Evolutionary conservation across 371 early-diverging fungal genomes (phyloP), one percentile per base, ranked within the genome.

Genomic region (Circinella minor): DNA sequence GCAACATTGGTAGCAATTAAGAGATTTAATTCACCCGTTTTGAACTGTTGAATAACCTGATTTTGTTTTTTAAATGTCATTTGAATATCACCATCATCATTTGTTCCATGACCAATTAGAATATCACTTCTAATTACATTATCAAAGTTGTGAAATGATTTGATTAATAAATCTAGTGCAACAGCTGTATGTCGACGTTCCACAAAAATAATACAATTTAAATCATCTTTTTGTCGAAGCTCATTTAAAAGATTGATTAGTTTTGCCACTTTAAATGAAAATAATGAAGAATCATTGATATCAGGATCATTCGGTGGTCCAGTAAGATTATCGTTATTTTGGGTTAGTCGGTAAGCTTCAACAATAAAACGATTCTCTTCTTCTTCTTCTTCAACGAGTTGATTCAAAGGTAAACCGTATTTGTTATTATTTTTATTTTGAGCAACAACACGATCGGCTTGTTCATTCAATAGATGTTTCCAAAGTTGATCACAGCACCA

Each of bases 1-100:
- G 95, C 98, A 17, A 99, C 97, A 77, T 91, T 90, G 13, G 99
- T 99, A 13, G 97, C 93, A 43, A 99, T 89, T 6, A 99, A 75
- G 27, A 96, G 72, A 66, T 95, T 96, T 47, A 89, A 63, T 8
- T 79, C 76, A 38, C 94, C 94, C 0, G 71, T 73, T 39, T 91
- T 79, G 74, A 98, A 98, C n/a, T 82, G 74, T 0, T 73, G 70
- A 38, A 98, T 88, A 4, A 85, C 81, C 27, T 77, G 70, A 63
- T 91, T 86, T 75, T 95, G 95, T 11, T 90, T 86, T 14, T 70
- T 80, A 61, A 81, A 86, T 17, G 72, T 71, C 89, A 95, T 94
- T 13, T 86, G 82, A 8, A 88, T 67, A 61, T 89, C 86, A n/a
- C 83, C 83, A 55, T 80, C 78, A 11, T 79, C 76, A 14, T 69